Base-by-base conservation (phyloP, 2,329 filamentous ascomycete genomes). In the Myriosclerotinia scirpicola region DNA sequence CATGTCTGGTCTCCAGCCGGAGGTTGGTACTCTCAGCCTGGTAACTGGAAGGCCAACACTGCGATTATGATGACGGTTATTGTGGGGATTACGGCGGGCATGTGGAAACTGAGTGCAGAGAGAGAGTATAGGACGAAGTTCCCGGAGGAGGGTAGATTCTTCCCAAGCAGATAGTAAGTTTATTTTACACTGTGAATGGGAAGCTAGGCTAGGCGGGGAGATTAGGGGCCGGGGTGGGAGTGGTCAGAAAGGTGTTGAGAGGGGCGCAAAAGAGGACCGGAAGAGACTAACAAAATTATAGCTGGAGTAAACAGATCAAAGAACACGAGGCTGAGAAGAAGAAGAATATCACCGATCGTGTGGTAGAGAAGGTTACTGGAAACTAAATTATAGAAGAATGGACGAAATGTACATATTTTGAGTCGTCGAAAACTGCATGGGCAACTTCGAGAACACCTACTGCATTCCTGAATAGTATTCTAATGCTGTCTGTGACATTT, bases 1-100 rank as follows among this genome's bases (percentile, higher is more conserved):
- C 94, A 99, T 85, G 92, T 99, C 85, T 99, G 95, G 95, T 98
- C 95, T 77, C 95, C 95, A 69, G 85, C 94, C 72, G 95, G 95
- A 85, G 95, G 95, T 81, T 99, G 95, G 95, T 99, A 99, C 81
- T 83, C 90, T 65, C 94, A 96, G 79, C 95, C 95, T 64, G 84
- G 86, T 73, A 99, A 99, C 85, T 99, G 95, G 95, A 95, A 90
- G 79, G 81, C 83, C 75, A 99, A 99, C 83, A 99, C 95, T 6
- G 84, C 89, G 65, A 83, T 95, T 72, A 87, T 93, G 77, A 85
- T 86, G 68, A 84, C 82, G 58, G 85, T 90, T 66, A 82, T 95
- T 62, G 72, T 89, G 72, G 88, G 90, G 70, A 84, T 96, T 71
- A 83, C 85, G 67, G 88, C 84, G 60, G 79, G 90, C 74, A 84